phyloP scores from a whole-genome alignment of 441 rosid species.

The Populus hybrid region DNA sequence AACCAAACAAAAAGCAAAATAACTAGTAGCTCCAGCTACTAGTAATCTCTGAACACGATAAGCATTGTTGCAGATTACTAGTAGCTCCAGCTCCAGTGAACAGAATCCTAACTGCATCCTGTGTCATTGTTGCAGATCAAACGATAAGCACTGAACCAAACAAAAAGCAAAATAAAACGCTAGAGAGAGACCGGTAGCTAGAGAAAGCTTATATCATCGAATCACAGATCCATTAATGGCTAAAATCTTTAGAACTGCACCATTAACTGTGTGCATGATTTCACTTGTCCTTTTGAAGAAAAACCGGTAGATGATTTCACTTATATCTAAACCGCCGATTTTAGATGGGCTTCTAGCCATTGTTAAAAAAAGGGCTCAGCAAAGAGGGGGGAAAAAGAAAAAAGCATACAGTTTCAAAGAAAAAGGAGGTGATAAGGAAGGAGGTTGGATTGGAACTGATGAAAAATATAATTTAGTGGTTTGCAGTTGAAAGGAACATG shows the following conservation, averaged over 20 bases:
- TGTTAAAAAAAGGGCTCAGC: neutral
- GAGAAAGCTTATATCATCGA: neutral
- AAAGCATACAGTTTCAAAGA: neutral
- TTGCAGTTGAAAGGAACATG: neutral
- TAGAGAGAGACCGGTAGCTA: neutral
- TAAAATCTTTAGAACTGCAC: too few species aligned
- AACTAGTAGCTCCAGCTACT: too few species aligned
- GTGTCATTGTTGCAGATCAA: slow-evolving; percentile 51
- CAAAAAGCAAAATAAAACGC: neutral
- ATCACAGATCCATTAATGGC: neutral
- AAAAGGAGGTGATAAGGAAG: neutral
- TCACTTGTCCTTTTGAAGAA: neutral
- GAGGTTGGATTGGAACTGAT: slow-evolving; percentile 6
- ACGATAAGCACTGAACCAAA: neutral
- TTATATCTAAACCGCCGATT: too few species aligned
- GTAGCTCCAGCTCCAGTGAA: slow-evolving; percentile 74
- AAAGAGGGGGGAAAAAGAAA: neutral
- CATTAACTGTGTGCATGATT: neutral
- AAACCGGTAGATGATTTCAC: neutral
- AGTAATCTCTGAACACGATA: too few species aligned
- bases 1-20: too few species aligned
- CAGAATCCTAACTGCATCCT: slow-evolving; percentile 81
- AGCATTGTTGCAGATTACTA: too few species aligned
- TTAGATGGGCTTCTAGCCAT: slow-evolving; percentile 23
- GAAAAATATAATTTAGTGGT: slow-evolving; percentile 11